Evolutionary conservation across 805 yeast genomes (phyloP).

Genomic region (Komagataella pastoris): DNA sequence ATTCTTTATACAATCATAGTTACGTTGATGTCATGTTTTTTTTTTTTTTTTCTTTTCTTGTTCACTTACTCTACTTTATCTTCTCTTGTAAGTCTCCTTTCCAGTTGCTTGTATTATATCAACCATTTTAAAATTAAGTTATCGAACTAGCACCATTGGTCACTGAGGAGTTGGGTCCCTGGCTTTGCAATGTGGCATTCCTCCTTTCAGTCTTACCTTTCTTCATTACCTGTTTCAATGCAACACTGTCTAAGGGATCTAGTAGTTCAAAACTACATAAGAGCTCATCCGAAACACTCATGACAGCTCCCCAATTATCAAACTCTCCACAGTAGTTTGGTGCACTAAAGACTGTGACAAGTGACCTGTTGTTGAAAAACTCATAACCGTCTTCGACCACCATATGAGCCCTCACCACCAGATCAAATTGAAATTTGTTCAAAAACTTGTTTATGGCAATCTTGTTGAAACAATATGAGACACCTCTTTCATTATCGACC

Average conservation of each 20-base stretch:
- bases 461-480: constrained; percentile 66
- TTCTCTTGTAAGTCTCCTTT: neutral
- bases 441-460: constrained; percentile 71
- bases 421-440: constrained; percentile 62
- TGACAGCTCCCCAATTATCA: constrained; percentile 96
- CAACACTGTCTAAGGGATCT: constrained; percentile 88
- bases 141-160: neutral
- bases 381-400: constrained; percentile 77
- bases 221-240: constrained; percentile 88
- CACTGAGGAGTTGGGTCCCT: neutral
- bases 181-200: constrained; percentile 25
- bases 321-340: constrained; percentile 77
- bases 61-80: neutral
- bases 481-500: constrained; percentile 84
- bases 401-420: constrained; percentile 82
- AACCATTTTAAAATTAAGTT: neutral
- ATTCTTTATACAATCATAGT: neutral
- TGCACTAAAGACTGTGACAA: constrained; percentile 64
- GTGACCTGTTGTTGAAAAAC: constrained; percentile 56
- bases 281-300: constrained; percentile 90
- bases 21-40: neutral
- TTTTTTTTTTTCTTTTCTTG: neutral
- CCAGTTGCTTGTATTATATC: neutral
- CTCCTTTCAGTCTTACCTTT: constrained; percentile 84
- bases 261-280: constrained; percentile 86